phyloP scores from a whole-genome alignment of 140 eudicot genomes.

The Flaveria floridana region DNA sequence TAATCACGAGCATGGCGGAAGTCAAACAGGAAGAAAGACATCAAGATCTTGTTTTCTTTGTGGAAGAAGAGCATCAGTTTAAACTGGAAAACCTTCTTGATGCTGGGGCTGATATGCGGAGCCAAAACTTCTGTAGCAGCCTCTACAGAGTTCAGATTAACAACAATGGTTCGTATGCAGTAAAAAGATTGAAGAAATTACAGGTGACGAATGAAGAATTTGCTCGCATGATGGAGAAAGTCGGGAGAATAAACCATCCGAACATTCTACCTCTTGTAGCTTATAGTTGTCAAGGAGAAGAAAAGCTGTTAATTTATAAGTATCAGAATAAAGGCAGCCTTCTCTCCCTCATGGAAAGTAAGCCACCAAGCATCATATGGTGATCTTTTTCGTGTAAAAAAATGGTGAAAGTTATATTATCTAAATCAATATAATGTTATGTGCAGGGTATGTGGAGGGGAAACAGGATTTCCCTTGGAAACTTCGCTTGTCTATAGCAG shows the following conservation, averaged over 20 bases:
- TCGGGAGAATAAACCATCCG: constrained; percentile 55
- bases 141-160: constrained; percentile 62
- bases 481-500: constrained; percentile 50
- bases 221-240: constrained; percentile 44
- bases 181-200: constrained; percentile 61
- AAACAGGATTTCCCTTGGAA: constrained; percentile 58
- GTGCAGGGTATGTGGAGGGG: constrained; percentile 52
- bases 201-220: constrained; percentile 43
- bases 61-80: constrained; percentile 49
- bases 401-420: not conserved
- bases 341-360: constrained; percentile 52
- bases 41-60: constrained; percentile 59
- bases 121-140: constrained; percentile 62
- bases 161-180: constrained; percentile 44
- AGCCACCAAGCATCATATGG: constrained; percentile 24
- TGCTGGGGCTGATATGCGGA: constrained; percentile 56
- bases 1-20: constrained; percentile 23
- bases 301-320: constrained; percentile 55
- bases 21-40: constrained; percentile 29
- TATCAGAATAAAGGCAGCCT: constrained; percentile 68
- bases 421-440: not conserved
- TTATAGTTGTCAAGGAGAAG: constrained; percentile 47
- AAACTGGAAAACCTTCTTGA: constrained; percentile 62
- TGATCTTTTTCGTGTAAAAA: not conserved
- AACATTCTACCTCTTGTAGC: constrained; percentile 63